These are phyloP conservation scores for Beauveria australis DNA, from an alignment of 2,329 filamentous ascomycete genomes.

Conservation along the genomic window DNA sequence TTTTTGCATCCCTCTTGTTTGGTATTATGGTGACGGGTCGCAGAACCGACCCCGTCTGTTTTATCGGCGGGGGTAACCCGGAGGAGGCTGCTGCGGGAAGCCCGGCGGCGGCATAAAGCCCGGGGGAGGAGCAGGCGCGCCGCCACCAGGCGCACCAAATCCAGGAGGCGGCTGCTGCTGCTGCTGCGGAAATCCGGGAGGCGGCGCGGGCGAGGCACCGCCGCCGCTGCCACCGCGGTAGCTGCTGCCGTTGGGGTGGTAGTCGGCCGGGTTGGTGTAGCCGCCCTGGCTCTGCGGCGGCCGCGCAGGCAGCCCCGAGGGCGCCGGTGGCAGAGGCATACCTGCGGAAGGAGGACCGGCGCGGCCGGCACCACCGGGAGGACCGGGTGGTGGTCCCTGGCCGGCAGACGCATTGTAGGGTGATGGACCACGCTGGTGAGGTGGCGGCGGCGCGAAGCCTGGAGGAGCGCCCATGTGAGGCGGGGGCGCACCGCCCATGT, in stretches of 20 bases:
- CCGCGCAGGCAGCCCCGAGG: constrained; percentile 41
- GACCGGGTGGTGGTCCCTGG: constrained; percentile 15
- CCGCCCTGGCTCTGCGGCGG: constrained; percentile 38
- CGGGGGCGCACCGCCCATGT: constrained; percentile 18
- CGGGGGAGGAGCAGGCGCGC: constrained; percentile 30
- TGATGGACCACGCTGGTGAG: constrained; percentile 21
- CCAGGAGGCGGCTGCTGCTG: constrained; percentile 26
- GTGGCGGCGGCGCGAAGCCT: constrained; percentile 30
- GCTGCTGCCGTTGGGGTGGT: constrained; percentile 32
- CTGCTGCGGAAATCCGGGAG: constrained; percentile 26
- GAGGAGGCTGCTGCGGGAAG: constrained; percentile 34
- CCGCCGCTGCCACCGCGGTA: constrained; percentile 26
- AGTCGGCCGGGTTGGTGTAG: constrained; percentile 39
- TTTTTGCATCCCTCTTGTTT: neutral
- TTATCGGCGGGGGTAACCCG: constrained; percentile 32
- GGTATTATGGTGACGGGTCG: neutral
- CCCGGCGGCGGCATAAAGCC: constrained; percentile 34
- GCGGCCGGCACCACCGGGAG: constrained; percentile 18
- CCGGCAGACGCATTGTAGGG: constrained; percentile 23
- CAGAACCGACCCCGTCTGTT: neutral
- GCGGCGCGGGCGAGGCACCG: constrained; percentile 29
- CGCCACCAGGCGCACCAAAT: constrained; percentile 26
- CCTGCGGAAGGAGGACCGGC: constrained; percentile 15
- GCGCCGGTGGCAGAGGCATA: constrained; percentile 38
- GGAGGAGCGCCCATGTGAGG: constrained; percentile 12